Conservation (phyloP, 345 rosid species). For the Gynandropsis gynandra region DNA sequence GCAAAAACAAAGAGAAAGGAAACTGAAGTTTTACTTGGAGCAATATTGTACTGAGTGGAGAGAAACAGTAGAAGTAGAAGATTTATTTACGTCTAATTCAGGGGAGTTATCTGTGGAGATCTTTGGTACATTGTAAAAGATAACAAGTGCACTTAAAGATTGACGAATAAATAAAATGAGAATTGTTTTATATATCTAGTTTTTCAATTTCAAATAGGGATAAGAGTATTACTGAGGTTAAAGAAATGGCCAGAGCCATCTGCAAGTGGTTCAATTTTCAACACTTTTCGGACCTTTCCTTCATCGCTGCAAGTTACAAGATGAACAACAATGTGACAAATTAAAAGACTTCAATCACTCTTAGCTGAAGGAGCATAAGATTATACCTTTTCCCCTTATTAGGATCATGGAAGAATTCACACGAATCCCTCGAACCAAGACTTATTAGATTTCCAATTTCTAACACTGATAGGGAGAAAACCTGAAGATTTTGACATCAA, state of each 20-base stretch:
- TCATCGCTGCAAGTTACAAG: slow-evolving; percentile 62
- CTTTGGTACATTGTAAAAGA: too few relatives aligned
- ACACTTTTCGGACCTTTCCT: slow-evolving; percentile 83
- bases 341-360: not conserved
- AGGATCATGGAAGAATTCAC: slow-evolving; percentile 88
- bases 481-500: slow-evolving; percentile 31
- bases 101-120: too few relatives aligned
- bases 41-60: too few relatives aligned
- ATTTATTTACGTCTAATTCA: too few relatives aligned
- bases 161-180: too few relatives aligned
- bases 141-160: too few relatives aligned
- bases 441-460: slow-evolving; percentile 66
- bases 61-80: too few relatives aligned
- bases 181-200: too few relatives aligned
- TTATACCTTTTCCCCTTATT: slow-evolving; percentile 71
- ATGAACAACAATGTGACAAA: slow-evolving; percentile 1
- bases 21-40: too few relatives aligned
- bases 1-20: too few relatives aligned
- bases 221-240: slow-evolving; percentile 61
- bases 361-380: not conserved
- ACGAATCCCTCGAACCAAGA: slow-evolving; percentile 66
- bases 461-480: slow-evolving; percentile 72
- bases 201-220: not conserved
- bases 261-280: slow-evolving; percentile 90
- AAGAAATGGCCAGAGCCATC: slow-evolving; percentile 96